phyloP scores from a whole-genome alignment of 257 asterid genomes.

The Solanum corneliomulleri region DNA sequence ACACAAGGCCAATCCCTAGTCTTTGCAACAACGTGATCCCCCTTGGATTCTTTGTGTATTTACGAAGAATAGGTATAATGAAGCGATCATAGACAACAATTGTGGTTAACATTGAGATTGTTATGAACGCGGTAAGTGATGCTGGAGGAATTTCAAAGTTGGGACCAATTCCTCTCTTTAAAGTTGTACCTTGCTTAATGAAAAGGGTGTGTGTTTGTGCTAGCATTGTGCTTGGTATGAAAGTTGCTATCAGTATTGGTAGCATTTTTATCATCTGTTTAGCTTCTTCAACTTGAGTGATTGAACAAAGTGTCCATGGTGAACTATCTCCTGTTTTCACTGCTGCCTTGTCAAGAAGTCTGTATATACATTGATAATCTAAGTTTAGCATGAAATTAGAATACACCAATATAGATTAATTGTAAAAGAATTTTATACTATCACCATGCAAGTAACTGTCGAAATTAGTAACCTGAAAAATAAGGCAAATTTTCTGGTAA shows the following conservation, averaged over 20 bases:
- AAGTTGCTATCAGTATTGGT: constrained; percentile 42
- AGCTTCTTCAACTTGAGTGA: constrained; percentile 71
- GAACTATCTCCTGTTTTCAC: constrained; percentile 17
- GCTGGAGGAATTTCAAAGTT: constrained; percentile 58
- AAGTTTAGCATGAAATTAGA: background rate
- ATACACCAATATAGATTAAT: background rate
- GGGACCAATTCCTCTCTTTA: constrained; percentile 35
- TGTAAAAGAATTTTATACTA: background rate
- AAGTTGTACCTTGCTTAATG: constrained; percentile 63
- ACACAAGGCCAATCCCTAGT: constrained; percentile 42
- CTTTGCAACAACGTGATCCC: constrained; percentile 59
- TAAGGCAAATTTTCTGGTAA: background rate
- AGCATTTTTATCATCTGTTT: constrained; percentile 69
- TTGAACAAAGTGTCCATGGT: constrained; percentile 44
- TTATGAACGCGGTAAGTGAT: constrained; percentile 44
- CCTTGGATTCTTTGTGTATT: constrained; percentile 48
- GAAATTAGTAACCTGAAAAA: background rate
- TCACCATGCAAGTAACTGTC: background rate
- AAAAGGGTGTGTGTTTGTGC: constrained; percentile 51
- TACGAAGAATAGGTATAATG: constrained; percentile 31
- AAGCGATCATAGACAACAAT: constrained; percentile 43
- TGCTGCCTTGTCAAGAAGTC: constrained; percentile 57
- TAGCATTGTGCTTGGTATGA: constrained; percentile 58
- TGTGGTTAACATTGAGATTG: constrained; percentile 48
- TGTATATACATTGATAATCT: constrained; percentile 6